Conservation (phyloP, 2,329 filamentous ascomycete species). For the Mollisiaceae sp. region DNA sequence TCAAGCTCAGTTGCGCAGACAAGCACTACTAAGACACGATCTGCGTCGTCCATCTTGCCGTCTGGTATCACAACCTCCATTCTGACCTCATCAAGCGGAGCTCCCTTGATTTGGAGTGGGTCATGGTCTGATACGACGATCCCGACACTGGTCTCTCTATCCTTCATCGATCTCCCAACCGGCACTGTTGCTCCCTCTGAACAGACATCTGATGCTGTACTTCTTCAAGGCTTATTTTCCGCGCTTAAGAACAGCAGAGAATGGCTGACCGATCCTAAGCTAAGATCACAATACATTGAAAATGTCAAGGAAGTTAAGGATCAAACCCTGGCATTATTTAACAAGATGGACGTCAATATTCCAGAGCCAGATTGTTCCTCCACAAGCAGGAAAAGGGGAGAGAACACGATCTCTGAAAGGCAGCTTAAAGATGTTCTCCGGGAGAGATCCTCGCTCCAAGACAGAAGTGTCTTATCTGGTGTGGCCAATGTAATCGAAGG, state of each 20-base stretch:
- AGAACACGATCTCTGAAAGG: constrained; percentile 19
- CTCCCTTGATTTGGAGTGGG: background rate
- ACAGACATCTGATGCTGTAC: background rate
- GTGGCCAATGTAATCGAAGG: constrained; percentile 12
- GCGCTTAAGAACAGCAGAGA: background rate
- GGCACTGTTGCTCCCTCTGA: background rate
- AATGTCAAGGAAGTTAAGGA: background rate
- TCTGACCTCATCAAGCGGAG: too few relatives aligned
- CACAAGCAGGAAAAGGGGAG: constrained; percentile 18
- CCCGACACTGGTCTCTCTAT: background rate
- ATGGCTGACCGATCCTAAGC: background rate
- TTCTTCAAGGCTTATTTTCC: background rate
- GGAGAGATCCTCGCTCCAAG: constrained; percentile 15
- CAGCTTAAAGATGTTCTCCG: too few relatives aligned
- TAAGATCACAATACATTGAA: background rate
- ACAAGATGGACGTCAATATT: background rate
- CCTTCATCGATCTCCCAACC: background rate
- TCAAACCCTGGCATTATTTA: background rate
- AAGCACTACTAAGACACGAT: too few relatives aligned
- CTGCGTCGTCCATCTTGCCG: too few relatives aligned
- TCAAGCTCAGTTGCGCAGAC: too few relatives aligned
- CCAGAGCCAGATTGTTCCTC: background rate
- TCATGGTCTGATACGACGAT: background rate
- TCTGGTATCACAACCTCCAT: too few relatives aligned
- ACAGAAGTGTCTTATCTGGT: constrained; percentile 19